phyloP scores from a whole-genome alignment of 2,329 filamentous ascomycete genomes.

The Exophiala mesophila region DNA sequence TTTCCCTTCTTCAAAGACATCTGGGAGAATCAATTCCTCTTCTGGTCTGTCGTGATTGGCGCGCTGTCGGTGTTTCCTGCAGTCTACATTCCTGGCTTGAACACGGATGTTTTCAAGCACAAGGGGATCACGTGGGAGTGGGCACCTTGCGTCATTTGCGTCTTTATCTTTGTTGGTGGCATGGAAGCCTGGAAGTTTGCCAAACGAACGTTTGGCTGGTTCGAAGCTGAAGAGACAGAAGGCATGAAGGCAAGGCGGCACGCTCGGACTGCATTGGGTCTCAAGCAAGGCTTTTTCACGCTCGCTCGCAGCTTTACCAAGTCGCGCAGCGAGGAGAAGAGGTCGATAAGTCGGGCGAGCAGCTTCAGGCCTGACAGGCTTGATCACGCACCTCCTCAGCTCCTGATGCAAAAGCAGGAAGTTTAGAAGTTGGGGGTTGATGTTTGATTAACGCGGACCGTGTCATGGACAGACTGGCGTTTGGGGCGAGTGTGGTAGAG shows the following conservation, averaged over 20 bases:
- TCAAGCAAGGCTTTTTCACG: slow-evolving; percentile 33
- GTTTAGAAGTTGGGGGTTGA: no score
- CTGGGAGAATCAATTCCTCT: slow-evolving; percentile 67
- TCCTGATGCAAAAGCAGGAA: not conserved
- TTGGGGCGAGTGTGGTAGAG: no score
- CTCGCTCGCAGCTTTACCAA: slow-evolving; percentile 30
- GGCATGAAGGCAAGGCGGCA: slow-evolving; percentile 27
- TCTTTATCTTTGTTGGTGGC: slow-evolving; percentile 56
- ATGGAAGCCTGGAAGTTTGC: slow-evolving; percentile 62
- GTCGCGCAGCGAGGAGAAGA: slow-evolving; percentile 28
- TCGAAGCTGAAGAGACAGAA: slow-evolving; percentile 30
- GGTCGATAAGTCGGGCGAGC: not conserved
- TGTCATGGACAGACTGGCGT: no score
- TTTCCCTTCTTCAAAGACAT: slow-evolving; percentile 60
- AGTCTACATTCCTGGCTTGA: slow-evolving; percentile 63
- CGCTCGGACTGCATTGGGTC: slow-evolving; percentile 26
- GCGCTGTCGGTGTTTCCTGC: slow-evolving; percentile 53
- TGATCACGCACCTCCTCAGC: not conserved
- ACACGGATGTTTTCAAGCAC: slow-evolving; percentile 61
- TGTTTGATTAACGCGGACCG: no score
- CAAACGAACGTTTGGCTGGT: slow-evolving; percentile 47
- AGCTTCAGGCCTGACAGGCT: not conserved
- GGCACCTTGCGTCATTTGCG: slow-evolving; percentile 59
- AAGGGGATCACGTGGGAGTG: slow-evolving; percentile 63
- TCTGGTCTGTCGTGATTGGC: slow-evolving; percentile 58